Percentiles rank a stretch among this genome's conserved stretches.
These are phyloP conservation scores for Triticum monococcum DNA, from an alignment of 176 grass and related monocot genomes.

Conservation along the genomic window DNA sequence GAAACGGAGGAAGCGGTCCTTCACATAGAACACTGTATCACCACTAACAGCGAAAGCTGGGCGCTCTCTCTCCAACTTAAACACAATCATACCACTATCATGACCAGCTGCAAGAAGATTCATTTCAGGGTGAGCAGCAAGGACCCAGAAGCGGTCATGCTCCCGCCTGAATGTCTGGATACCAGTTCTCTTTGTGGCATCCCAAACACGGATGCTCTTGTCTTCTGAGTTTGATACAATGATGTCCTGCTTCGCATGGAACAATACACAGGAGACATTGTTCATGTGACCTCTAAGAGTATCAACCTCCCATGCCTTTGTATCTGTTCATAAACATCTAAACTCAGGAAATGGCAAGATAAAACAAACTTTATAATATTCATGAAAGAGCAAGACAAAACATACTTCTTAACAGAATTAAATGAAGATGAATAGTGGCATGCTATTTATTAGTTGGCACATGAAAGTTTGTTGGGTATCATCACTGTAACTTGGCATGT, in stretches of 20 bases:
- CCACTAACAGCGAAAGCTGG: conserved; percentile 73
- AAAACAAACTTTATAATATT: background rate
- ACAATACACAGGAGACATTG: conserved; percentile 92
- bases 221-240: conserved; percentile 98
- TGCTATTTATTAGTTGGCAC: background rate
- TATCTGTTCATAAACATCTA: conserved; percentile 54
- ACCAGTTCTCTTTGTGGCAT: conserved; percentile 87
- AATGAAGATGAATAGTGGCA: background rate
- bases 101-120: conserved; percentile 96
- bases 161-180: conserved; percentile 86
- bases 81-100: conserved; percentile 95
- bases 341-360: background rate
- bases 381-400: background rate
- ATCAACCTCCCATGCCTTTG: conserved; percentile 95
- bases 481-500: background rate
- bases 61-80: conserved; percentile 88
- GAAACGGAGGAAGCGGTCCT: conserved; percentile 79
- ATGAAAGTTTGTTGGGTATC: background rate
- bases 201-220: conserved; percentile 95
- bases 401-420: background rate
- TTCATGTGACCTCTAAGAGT: conserved; percentile 96
- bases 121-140: conserved; percentile 88
- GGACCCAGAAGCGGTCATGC: conserved; percentile 98
- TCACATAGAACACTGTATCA: conserved; percentile 80
- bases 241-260: conserved; percentile 92